These are phyloP conservation scores for Ambrosia trifida DNA, from an alignment of 129 eudicot species.

Conservation along the genomic window DNA sequence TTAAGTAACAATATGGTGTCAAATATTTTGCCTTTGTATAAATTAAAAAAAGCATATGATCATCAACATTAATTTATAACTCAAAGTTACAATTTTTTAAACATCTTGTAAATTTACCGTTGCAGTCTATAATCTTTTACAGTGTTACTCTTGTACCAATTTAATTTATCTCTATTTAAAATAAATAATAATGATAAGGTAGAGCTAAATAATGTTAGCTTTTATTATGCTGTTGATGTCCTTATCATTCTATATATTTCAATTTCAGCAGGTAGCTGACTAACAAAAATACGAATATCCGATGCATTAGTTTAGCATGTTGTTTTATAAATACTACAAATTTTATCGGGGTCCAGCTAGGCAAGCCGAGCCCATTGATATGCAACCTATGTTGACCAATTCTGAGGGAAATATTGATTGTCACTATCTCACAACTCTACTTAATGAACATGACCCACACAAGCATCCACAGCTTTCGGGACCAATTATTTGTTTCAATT, in stretches of 20 bases:
- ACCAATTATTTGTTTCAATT: constrained; percentile 11
- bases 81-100: not conserved
- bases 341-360: not conserved
- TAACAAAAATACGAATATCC: not conserved
- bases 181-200: constrained; percentile 4
- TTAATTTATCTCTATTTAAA: not conserved
- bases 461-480: constrained; percentile 6
- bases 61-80: not conserved
- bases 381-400: not conserved
- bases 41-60: not conserved
- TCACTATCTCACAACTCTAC: constrained; percentile 9
- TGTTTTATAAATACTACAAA: not conserved
- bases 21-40: not conserved
- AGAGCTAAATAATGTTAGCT: not conserved
- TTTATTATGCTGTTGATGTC: constrained; percentile 10
- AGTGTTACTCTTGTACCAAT: not conserved
- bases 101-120: not conserved
- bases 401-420: not conserved
- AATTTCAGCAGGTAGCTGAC: not conserved
- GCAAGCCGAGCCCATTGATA: constrained; percentile 5
- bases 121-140: not conserved
- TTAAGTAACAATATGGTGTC: not conserved
- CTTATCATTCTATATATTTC: constrained; percentile 7
- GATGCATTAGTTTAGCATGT: not conserved
- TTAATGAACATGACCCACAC: constrained; percentile 22